Conservation (phyloP, 352 stramenopile species). For the Globisporangium acanthophoron region DNA sequence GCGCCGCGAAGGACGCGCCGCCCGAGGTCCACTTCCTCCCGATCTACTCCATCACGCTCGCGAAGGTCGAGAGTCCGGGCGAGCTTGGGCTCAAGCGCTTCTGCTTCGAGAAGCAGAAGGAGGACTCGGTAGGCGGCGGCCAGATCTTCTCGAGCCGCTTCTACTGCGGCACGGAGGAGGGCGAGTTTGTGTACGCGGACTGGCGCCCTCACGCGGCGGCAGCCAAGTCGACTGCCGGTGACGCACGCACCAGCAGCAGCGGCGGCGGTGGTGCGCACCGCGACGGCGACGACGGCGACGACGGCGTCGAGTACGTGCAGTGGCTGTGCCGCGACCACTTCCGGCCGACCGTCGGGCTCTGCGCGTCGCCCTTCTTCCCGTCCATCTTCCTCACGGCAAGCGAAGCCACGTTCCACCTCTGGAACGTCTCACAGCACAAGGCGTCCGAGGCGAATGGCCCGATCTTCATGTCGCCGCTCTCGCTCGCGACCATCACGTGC, state of each 20-base stretch:
- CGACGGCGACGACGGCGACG: constrained; percentile 25
- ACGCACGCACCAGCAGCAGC: neutral
- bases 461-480: constrained; percentile 87
- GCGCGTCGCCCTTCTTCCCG: constrained; percentile 89
- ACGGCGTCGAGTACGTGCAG: constrained; percentile 87
- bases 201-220: constrained; percentile 70
- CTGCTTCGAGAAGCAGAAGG: constrained; percentile 57
- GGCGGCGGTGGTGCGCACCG: constrained; percentile 28
- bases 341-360: constrained; percentile 67
- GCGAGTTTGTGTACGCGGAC: constrained; percentile 87
- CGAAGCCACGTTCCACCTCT: constrained; percentile 91
- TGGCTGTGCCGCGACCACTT: constrained; percentile 89
- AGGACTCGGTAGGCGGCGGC: constrained; percentile 24
- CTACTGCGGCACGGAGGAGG: constrained; percentile 85
- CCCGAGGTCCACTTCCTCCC: constrained; percentile 76
- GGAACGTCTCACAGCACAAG: constrained; percentile 72
- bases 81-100: constrained; percentile 64
- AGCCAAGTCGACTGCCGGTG: neutral
- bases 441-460: constrained; percentile 40
- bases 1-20: constrained; percentile 43
- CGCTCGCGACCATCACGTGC: constrained; percentile 70
- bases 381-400: constrained; percentile 85
- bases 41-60: constrained; percentile 78
- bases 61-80: constrained; percentile 65
- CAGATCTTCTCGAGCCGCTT: constrained; percentile 54